Evolutionary conservation across 371 early-diverging fungal species (phyloP), one percentile per base, ranked within the genome.

Genomic region (Mortierella sp.): DNA sequence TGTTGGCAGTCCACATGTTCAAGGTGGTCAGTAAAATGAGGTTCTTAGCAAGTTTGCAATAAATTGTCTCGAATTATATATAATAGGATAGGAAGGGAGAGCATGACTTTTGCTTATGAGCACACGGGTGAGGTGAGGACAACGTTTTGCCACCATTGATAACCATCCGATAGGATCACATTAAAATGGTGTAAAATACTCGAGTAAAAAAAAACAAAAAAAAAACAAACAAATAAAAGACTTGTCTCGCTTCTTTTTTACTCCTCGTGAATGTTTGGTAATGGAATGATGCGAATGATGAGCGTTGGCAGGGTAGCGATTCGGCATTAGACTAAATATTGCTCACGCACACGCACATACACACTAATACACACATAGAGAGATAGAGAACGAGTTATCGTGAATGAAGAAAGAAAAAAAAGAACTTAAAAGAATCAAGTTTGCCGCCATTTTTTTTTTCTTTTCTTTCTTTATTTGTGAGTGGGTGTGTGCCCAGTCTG

Each of bases 1-100:
- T 97, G 43, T 87, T 98, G 78, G 99, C 98, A 3, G 92, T 97
- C n/a, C 91, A 98, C 43, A 97, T 97, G 51, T 85, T 98, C 54
- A 87, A 81, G 55, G 95, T 95, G 93, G 96, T n/a, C n/a, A n/a
- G n/a, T n/a, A 97, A 73, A 73, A 73, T 16, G 94, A 94, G 76
- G 99, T 98, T 0, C 78, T 95, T 73, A 86, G 83, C 60, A 98
- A 98, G 84, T 94, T 95, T 12, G 93, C n/a, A 30, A n/a, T n/a
- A n/a, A n/a, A n/a, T n/a, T n/a, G n/a, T n/a, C n/a, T n/a, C n/a
- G n/a, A n/a, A n/a, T n/a, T n/a, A n/a, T n/a, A n/a, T n/a, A n/a
- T n/a, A n/a, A n/a, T n/a, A n/a, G n/a, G n/a, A n/a, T n/a, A n/a
- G n/a, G 30, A 35, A 35, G 6, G 3, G 35, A 35, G 35, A 35